Base-by-base conservation (phyloP, 495 filamentous ascomycete genomes). In the Cercophora samala region DNA sequence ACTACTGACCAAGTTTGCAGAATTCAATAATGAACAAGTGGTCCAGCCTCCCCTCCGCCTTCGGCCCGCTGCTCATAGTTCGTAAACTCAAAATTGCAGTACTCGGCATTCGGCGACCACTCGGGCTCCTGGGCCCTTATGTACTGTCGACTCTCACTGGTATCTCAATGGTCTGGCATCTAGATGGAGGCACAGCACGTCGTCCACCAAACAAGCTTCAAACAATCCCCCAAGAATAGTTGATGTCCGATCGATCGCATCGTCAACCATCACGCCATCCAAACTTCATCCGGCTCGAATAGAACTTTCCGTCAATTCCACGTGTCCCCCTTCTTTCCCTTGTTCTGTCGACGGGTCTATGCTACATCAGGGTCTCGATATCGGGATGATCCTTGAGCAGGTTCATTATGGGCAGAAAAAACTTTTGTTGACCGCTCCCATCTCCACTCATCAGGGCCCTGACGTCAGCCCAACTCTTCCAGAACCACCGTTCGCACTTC, bases 401-500 rank as follows among this genome's bases (percentile, higher is more conserved):
- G 64, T 87, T 82, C 54, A 79, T 55, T 15, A 90, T 74, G 3
- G 87, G 87, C 69, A 84, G 66, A 71, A 90, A 90, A 51, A 89
- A 70, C 22, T 72, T 78, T 32, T 76, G 70, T 11, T 75, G 67
- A 5, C 66, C 66, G 17, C 24, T 60, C 26, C 60, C 22, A 56
- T 19, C 53, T 6, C n/a, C 53, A 56, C n/a, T 73, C 18, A 64
- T 71, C 51, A 67, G 71, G 29, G 52, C 69, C 63, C 66, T 80
- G 64, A 80, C 72, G 55, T 77, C 75, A 64, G 81, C 76, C 85
- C 86, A 89, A 11, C 71, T 78, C 13, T 76, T 72, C 88, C 88
- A 92, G 17, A 78, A 71, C 89, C 89, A 92, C 1, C 73, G 76
- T 46, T 82, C 82, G 69, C 89, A 91, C 71, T 91, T 91, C 3